Evolutionary conservation across 306 rosid genomes (phyloP), one percentile per base, ranked within the genome.

Genomic region (Albizia julibrissin): DNA sequence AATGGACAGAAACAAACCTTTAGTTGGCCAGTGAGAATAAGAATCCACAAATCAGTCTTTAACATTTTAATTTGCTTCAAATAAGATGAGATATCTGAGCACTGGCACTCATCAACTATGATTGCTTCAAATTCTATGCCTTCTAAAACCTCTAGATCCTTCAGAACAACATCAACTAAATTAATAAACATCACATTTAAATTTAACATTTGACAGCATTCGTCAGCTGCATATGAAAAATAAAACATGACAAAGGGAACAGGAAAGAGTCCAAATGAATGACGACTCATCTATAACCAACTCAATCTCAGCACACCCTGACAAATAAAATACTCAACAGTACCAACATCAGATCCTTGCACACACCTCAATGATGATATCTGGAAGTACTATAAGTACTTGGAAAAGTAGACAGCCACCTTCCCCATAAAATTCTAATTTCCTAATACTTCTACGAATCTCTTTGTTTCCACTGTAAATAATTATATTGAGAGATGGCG

Each of bases 381-480:
- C 94, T 18, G 85, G 83, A 58, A 86, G 71, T 44, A 86, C 87
- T 85, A 92, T 72, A 59, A 92, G 92, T 39, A 85, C 92, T 82
- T 88, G 84, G 82, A 92, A 89, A 74, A 85, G 77, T 14, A 83
- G 58, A 82, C 81, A 74, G 54, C 79, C 83, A 10, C 79, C 79
- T 75, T 73, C 92, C 33, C 46, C 82, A 78, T 74, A 69, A 79
- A 90, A 92, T 85, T 90, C 97, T 27, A 89, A 52, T 62, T 83
- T 82, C 86, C 88, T 85, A 50, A 90, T 87, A 67, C 72, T 79
- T 80, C 67, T 75, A 37, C 93, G 89, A 8, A 80, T 59, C 75
- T 84, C 90, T 87, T 85, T 86, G 85, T 82, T 74, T 75, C 97
- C 97, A 43, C 56, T 80, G 84, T 90, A 92, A 50, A 87, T 85